Conservation (phyloP, 2,329 filamentous ascomycete genomes). For the Macrophomina phaseolina region DNA sequence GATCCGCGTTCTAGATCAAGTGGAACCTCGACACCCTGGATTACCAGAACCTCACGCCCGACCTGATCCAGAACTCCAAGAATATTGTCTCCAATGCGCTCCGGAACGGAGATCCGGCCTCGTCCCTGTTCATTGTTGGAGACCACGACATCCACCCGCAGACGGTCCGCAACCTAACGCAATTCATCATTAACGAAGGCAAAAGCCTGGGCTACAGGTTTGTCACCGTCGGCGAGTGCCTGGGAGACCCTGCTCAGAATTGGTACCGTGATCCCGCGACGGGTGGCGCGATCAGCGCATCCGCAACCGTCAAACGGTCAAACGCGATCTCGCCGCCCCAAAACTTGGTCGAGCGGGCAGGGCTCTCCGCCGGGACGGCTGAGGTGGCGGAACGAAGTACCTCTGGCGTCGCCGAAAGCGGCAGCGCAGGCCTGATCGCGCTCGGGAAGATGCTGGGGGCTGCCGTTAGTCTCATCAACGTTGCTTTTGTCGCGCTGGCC, state of each 20-base stretch:
- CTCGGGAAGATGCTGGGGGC: not conserved
- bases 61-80: constrained; percentile 23
- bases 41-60: constrained; percentile 32
- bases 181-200: constrained; percentile 50
- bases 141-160: constrained; percentile 60
- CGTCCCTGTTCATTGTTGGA: not conserved
- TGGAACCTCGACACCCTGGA: constrained; percentile 37
- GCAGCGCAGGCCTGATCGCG: constrained; percentile 3
- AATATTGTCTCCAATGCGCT: constrained; percentile 6
- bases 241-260: constrained; percentile 57
- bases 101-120: not conserved
- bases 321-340: not conserved
- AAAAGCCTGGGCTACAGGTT: constrained; percentile 40
- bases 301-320: not conserved
- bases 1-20: constrained; percentile 34
- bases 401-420: constrained; percentile 7
- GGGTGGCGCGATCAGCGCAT: not conserved
- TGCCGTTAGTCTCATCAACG: not conserved
- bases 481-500: not conserved
- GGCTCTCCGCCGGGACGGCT: not conserved
- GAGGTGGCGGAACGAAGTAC: not conserved
- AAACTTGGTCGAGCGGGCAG: not conserved
- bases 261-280: constrained; percentile 54
- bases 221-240: constrained; percentile 64
- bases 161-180: constrained; percentile 57